These are phyloP conservation scores for Nemania abortiva DNA, from an alignment of 2,329 filamentous ascomycete genomes.

Conservation along the genomic window DNA sequence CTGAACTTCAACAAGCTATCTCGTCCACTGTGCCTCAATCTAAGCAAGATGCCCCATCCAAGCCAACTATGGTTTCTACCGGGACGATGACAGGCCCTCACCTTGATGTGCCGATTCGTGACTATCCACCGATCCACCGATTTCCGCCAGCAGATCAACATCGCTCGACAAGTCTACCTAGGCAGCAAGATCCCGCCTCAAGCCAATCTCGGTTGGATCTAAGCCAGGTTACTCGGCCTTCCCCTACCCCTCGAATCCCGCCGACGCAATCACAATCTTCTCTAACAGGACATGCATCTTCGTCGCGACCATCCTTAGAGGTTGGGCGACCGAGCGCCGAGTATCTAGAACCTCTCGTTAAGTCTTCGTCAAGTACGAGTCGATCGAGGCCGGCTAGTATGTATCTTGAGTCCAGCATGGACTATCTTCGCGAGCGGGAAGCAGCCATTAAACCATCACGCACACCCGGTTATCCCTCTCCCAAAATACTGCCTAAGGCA, in stretches of 20 bases:
- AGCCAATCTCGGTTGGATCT: slow-evolving; percentile 45
- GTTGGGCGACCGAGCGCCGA: slow-evolving; percentile 75
- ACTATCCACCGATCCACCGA: slow-evolving; percentile 56
- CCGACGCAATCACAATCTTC: slow-evolving; percentile 53
- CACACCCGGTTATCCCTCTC: slow-evolving; percentile 53
- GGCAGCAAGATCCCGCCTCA: slow-evolving; percentile 50
- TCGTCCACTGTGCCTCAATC: slow-evolving; percentile 58
- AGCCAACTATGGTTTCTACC: slow-evolving; percentile 63
- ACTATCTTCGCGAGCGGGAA: slow-evolving; percentile 84
- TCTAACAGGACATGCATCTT: slow-evolving; percentile 59
- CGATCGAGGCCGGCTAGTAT: slow-evolving; percentile 83
- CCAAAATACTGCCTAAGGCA: slow-evolving; percentile 54
- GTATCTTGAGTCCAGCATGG: slow-evolving; percentile 84
- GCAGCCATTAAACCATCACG: slow-evolving; percentile 59
- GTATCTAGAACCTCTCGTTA: slow-evolving; percentile 69
- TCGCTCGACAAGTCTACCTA: slow-evolving; percentile 56
- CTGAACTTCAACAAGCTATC: slow-evolving; percentile 70
- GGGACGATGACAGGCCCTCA: slow-evolving; percentile 81
- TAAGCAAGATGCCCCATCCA: slow-evolving; percentile 50
- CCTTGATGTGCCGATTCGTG: slow-evolving; percentile 62
- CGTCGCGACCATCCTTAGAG: slow-evolving; percentile 77
- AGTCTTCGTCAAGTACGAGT: slow-evolving; percentile 64
- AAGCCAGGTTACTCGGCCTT: slow-evolving; percentile 44
- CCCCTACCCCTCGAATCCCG: slow-evolving; percentile 47
- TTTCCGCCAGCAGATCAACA: slow-evolving; percentile 57